Evolutionary conservation across 306 rosid genomes (phyloP), one percentile per base, ranked within the genome.

Genomic region (Vicia sativa): DNA sequence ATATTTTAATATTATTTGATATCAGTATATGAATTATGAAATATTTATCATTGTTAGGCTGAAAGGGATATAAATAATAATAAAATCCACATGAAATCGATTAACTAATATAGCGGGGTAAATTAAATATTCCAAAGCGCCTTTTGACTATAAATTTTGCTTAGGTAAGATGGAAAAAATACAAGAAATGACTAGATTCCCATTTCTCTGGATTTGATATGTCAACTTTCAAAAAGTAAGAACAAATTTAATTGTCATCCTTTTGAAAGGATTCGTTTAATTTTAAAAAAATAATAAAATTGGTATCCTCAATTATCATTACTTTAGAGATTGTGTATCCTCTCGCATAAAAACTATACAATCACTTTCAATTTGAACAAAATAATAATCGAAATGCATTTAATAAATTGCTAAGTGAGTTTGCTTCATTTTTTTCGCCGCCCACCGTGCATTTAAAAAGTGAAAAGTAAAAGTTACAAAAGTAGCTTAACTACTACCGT

Each of bases 161-260:
- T 69, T 65, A 34, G 70, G 21, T 70, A 52, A 29, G 56, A 57
- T 65, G 58, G 79, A 69, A 74, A 74, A 68, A 70, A 57, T 71
- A 59, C 74, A 70, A 46, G 42, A 70, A 74, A 79, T 74, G 80
- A 79, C 80, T 79, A 79, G 83, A 79, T 79, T 70, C 80, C 80
- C 80, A 79, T 79, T 74, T 74, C 70, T 15, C 14, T 53, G 69
- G 73, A 74, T 75, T 79, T 67, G 74, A 58, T 74, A 68, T 23
- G 74, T 70, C 83, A 70, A 70, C 77, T 74, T 79, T 74, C 49
- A 70, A 58, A 68, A 60, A 70, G 72, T 74, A 21, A 37, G 39
- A 64, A 50, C 66, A 57, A 70, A 70, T 48, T 61, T 48, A 74
- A 70, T 29, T 61, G 13, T 38, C 18, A 65, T 75, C 69, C 56